phyloP scores from a whole-genome alignment of 2,329 filamentous ascomycete genomes.

The Incumbomyces lentus region DNA sequence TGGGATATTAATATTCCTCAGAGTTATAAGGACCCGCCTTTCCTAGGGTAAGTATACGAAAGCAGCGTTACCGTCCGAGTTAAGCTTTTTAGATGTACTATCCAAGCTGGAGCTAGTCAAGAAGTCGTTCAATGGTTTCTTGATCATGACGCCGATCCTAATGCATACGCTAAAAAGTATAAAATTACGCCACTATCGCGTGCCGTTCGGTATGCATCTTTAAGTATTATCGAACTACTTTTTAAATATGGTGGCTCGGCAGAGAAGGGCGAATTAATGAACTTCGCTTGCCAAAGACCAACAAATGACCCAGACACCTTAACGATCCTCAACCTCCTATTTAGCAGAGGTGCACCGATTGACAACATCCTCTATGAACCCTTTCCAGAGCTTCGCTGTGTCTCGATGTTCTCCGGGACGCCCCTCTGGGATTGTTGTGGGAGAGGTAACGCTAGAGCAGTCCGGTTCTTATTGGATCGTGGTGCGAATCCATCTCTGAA shows the following conservation, averaged over 20 bases:
- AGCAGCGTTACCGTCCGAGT: no score
- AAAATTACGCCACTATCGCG: not conserved
- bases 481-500: not conserved
- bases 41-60: not conserved
- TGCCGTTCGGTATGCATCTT: not conserved
- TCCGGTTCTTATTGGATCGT: not conserved
- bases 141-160: not conserved
- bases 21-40: not conserved
- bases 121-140: slow-evolving; percentile 65
- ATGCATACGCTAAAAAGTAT: not conserved
- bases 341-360: not conserved
- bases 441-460: not conserved
- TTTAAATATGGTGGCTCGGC: not conserved
- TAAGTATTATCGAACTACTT: slow-evolving; percentile 3
- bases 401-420: not conserved
- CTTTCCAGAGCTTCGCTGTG: not conserved
- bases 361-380: not conserved
- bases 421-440: not conserved
- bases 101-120: slow-evolving; percentile 83
- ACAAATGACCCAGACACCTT: not conserved
- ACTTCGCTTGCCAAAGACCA: not conserved
- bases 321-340: not conserved
- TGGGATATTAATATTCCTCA: not conserved
- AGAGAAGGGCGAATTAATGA: not conserved
- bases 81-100: slow-evolving; percentile 54